A percentile compares a stretch with the other conserved stretches of the same genome.
phyloP scores from a whole-genome alignment of 1,284 basidiomycete genomes.

The Rhodotorula sp. region DNA sequence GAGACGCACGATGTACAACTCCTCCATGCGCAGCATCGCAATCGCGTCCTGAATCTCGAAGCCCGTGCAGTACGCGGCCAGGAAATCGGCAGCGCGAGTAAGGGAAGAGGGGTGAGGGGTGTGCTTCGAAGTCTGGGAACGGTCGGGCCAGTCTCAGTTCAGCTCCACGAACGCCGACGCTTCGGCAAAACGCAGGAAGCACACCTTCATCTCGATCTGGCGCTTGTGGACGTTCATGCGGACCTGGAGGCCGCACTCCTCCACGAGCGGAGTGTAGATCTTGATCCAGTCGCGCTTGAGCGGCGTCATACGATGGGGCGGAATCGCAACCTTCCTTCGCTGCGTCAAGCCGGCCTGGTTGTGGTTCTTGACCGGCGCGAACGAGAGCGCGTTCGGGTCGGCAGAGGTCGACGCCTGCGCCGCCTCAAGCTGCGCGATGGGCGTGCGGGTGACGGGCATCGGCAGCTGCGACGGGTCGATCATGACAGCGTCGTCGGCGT shows the following conservation, averaged over 20 bases:
- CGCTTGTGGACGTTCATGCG: slow-evolving; percentile 90
- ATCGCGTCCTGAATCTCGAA: slow-evolving; percentile 88
- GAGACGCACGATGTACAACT: slow-evolving; percentile 75
- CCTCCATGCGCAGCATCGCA: slow-evolving; percentile 90
- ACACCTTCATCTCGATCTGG: slow-evolving; percentile 87
- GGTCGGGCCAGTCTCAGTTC: background rate
- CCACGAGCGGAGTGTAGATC: slow-evolving; percentile 93
- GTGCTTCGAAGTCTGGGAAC: slow-evolving; percentile 82
- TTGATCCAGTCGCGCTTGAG: slow-evolving; percentile 97
- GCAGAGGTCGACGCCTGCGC: background rate
- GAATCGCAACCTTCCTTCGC: slow-evolving; percentile 66
- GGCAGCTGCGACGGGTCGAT: slow-evolving; percentile 43
- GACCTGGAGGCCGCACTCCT: slow-evolving; percentile 90
- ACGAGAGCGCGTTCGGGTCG: slow-evolving; percentile 36
- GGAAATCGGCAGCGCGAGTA: slow-evolving; percentile 98
- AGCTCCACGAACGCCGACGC: background rate
- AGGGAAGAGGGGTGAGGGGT: slow-evolving; percentile 61
- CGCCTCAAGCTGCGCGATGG: slow-evolving; percentile 23
- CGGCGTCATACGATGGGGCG: slow-evolving; percentile 95
- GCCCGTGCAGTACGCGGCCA: slow-evolving; percentile 90
- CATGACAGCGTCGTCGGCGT: slow-evolving; percentile 45
- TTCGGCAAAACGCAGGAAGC: slow-evolving; percentile 44
- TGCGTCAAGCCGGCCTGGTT: slow-evolving; percentile 36
- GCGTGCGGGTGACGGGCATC: slow-evolving; percentile 32
- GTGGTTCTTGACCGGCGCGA: slow-evolving; percentile 36